phyloP scores from a whole-genome alignment of 2,329 filamentous ascomycete species.

The Fusarium beomiforme region DNA sequence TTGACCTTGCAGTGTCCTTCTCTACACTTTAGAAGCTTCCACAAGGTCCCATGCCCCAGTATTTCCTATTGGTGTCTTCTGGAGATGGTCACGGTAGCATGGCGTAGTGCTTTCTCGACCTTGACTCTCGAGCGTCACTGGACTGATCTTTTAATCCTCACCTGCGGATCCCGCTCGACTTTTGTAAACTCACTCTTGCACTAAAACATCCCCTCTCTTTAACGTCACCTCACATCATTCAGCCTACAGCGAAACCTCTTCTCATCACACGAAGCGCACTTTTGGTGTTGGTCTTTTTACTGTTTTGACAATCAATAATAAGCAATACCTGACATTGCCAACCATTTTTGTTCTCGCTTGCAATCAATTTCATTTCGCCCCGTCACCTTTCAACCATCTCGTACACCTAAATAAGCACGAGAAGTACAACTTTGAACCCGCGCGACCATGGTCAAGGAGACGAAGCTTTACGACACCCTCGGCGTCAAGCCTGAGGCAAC shows the following conservation, averaged over 20 bases:
- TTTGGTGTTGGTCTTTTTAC: conserved; percentile 19
- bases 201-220: conserved; percentile 20
- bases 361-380: conserved; percentile 11
- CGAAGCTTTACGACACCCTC: conserved; percentile 92
- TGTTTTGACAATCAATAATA: conserved; percentile 9
- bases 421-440: conserved; percentile 16
- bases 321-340: conserved; percentile 9
- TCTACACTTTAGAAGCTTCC: conserved; percentile 44
- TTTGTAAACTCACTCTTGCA: conserved; percentile 37
- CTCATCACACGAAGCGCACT: conserved; percentile 7
- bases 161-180: conserved; percentile 36
- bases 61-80: conserved; percentile 32
- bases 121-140: conserved; percentile 35
- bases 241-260: neutral
- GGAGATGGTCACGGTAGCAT: conserved; percentile 27
- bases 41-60: conserved; percentile 48
- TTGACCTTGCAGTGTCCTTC: conserved; percentile 5
- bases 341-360: conserved; percentile 9
- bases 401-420: neutral
- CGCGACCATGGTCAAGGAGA: conserved; percentile 87
- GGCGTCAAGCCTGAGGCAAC: conserved; percentile 80
- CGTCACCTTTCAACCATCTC: conserved; percentile 8
- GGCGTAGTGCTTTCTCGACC: conserved; percentile 24
- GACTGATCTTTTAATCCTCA: conserved; percentile 33
- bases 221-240: conserved; percentile 10